These are phyloP conservation scores for Phytophthora podocarpi DNA, from an alignment of 352 stramenopile species.

Conservation along the genomic window DNA sequence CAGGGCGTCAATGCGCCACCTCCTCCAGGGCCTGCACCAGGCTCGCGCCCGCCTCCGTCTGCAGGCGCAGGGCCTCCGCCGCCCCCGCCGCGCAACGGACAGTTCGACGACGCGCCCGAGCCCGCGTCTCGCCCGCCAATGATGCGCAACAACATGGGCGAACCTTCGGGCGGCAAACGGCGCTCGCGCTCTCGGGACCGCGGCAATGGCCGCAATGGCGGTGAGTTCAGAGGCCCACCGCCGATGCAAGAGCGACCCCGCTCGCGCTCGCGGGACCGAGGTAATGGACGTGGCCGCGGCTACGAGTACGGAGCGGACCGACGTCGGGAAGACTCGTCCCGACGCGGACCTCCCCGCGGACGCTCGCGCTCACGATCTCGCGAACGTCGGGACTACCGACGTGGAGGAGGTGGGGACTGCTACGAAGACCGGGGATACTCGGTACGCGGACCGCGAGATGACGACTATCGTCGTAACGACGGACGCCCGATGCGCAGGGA, in stretches of 20 bases:
- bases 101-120: conserved; percentile 74
- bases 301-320: conserved; percentile 14
- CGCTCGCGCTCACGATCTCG: conserved; percentile 28
- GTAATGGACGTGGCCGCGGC: conserved; percentile 19
- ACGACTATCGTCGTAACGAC: conserved; percentile 22
- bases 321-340: conserved; percentile 23
- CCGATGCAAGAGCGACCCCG: conserved; percentile 26
- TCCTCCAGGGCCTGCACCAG: conserved; percentile 7
- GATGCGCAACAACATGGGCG: conserved; percentile 22
- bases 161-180: conserved; percentile 21
- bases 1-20: conserved; percentile 23
- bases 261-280: conserved; percentile 31
- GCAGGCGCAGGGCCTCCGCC: conserved; percentile 6
- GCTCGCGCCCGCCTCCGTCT: conserved; percentile 9
- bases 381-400: conserved; percentile 34
- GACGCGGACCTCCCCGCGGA: conserved; percentile 22
- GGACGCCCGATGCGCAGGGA: conserved; percentile 29
- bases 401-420: conserved; percentile 30
- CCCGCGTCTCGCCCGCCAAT: conserved; percentile 15
- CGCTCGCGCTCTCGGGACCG: conserved; percentile 31
- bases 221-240: conserved; percentile 15
- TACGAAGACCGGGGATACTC: conserved; percentile 47
- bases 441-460: conserved; percentile 19
- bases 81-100: conserved; percentile 44
- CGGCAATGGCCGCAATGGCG: conserved; percentile 12